These are phyloP conservation scores for Mortierella hygrophila DNA, from an alignment of 192 early-diverging fungal genomes.

Conservation along the genomic window DNA sequence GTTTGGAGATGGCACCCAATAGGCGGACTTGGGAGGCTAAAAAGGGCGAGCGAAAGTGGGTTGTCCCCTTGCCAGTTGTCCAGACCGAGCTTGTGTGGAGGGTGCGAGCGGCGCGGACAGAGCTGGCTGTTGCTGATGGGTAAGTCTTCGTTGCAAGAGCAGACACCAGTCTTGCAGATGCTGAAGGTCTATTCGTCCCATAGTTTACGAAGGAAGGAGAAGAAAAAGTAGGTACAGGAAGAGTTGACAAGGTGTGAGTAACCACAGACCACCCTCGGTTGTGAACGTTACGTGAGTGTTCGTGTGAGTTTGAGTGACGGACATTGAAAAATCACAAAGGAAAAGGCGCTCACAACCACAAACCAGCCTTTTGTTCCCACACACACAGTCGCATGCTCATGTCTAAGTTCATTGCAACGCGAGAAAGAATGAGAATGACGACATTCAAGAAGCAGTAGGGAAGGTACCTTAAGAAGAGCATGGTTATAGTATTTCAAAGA, in stretches of 20 bases:
- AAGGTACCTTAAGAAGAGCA: conserved; percentile 1
- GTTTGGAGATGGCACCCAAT: conserved; percentile 44
- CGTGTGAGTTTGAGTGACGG: not conserved
- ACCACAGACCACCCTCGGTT: not conserved
- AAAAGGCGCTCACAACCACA: not conserved
- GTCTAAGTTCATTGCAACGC: not conserved
- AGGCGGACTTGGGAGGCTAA: conserved; percentile 20
- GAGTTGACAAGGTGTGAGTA: not conserved
- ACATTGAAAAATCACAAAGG: not conserved
- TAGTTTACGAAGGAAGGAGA: not conserved
- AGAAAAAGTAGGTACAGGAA: not conserved
- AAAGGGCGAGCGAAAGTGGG: not conserved
- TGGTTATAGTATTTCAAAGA: not conserved
- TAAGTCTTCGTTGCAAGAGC: not conserved
- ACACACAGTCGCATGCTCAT: not conserved
- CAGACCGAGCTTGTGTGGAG: not conserved
- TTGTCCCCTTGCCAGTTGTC: not conserved
- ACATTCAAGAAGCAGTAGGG: not conserved
- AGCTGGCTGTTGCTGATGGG: not conserved
- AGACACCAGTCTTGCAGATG: conserved; percentile 29
- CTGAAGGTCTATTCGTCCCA: conserved; percentile 22
- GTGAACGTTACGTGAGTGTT: not conserved
- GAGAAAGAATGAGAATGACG: not conserved
- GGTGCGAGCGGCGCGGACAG: not conserved
- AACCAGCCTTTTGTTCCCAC: not conserved